Conservation (phyloP, 177 flowering plant species). For the Telopea speciosissima region DNA sequence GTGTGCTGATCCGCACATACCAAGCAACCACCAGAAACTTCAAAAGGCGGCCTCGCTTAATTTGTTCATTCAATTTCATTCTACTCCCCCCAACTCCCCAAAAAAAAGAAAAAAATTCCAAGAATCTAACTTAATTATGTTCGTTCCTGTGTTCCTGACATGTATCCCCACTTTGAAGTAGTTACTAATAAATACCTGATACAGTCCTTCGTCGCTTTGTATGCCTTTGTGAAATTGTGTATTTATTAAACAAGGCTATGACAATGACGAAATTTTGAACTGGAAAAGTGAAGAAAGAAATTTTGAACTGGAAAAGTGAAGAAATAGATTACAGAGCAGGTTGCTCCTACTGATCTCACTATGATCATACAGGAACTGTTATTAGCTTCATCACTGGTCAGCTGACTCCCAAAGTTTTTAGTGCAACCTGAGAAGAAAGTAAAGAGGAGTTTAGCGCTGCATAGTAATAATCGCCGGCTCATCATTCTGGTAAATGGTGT, state of each 20-base stretch:
- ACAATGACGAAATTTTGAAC: neutral
- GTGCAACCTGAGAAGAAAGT: too few species aligned
- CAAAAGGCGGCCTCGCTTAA: constrained; percentile 36
- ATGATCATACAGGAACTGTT: too few species aligned
- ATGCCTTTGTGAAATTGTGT: constrained; percentile 6
- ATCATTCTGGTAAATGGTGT: too few species aligned
- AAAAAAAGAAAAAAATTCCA: constrained; percentile 9
- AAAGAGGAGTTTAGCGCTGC: too few species aligned
- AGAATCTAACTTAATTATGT: constrained; percentile 21
- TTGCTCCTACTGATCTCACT: too few species aligned
- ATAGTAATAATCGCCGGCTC: too few species aligned
- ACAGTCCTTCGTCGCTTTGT: constrained; percentile 8
- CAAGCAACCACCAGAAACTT: constrained; percentile 62
- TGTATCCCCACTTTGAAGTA: constrained; percentile 10
- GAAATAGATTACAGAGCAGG: too few species aligned
- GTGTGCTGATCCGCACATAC: constrained; percentile 76
- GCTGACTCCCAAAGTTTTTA: too few species aligned
- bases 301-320: too few species aligned
- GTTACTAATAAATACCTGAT: constrained; percentile 21
- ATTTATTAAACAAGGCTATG: constrained; percentile 5
- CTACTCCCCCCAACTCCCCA: neutral
- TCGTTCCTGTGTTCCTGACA: constrained; percentile 16
- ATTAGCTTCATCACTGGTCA: too few species aligned
- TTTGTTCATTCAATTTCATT: neutral
- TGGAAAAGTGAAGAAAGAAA: too few species aligned